Evolutionary conservation across 345 rosid species (phyloP).

Genomic region (Rubroshorea leprosula): DNA sequence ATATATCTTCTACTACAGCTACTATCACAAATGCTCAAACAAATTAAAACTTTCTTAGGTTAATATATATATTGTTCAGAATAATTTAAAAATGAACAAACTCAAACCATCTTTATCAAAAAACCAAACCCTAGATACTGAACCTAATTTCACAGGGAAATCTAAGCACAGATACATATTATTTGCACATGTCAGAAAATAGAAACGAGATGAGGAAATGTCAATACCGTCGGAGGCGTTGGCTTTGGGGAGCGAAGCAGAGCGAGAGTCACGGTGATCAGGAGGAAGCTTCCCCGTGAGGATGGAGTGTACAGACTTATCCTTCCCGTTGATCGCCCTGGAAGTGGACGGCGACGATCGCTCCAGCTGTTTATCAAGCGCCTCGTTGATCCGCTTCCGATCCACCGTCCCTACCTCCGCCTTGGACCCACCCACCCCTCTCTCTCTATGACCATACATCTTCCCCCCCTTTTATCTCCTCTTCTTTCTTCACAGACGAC

Average conservation of each 20-base stretch:
- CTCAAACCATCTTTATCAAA: not conserved
- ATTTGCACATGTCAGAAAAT: not conserved
- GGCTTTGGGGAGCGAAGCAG: conserved; percentile 44
- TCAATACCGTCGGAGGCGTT: conserved; percentile 58
- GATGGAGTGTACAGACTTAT: conserved; percentile 38
- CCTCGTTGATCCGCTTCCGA: conserved; percentile 79
- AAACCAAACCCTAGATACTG: not conserved
- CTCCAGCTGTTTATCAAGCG: conserved; percentile 62
- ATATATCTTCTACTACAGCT: not conserved
- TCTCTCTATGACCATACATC: conserved; percentile 38
- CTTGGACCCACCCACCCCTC: conserved; percentile 54
- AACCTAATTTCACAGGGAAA: not conserved
- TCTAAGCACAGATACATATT: not conserved
- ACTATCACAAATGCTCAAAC: not conserved
- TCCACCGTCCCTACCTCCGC: conserved; percentile 49
- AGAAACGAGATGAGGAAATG: not conserved
- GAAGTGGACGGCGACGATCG: conserved; percentile 82
- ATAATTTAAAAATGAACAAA: no score
- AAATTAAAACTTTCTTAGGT: not conserved
- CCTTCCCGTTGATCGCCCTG: conserved; percentile 53
- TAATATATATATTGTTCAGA: no score
- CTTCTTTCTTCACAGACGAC: conserved; percentile 10
- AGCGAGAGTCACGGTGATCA: conserved; percentile 48
- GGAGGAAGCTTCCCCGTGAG: conserved; percentile 48
- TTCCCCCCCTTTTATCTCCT: not conserved